Conservation (phyloP, 1,284 basidiomycete genomes). For the Pseudozyma hubeiensis region DNA sequence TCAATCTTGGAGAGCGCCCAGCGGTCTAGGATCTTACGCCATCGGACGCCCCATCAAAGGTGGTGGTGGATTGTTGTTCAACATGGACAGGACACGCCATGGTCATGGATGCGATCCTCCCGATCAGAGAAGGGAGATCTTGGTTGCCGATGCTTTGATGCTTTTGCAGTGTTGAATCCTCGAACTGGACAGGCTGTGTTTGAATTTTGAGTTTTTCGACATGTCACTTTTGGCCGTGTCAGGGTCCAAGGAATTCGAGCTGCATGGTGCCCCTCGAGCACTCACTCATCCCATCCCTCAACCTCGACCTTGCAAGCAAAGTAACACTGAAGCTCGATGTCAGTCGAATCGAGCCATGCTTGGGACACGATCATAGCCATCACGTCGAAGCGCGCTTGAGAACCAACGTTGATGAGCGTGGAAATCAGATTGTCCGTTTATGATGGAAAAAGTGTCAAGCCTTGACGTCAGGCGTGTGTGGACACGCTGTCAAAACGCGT, state of each 20-base stretch:
- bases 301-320: no score
- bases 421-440: no score
- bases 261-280: no score
- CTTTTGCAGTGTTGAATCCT: not conserved
- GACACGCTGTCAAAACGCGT: constrained; percentile 14
- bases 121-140: not conserved
- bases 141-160: no score
- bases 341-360: no score
- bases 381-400: no score
- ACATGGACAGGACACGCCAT: not conserved
- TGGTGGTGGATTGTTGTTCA: not conserved
- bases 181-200: not conserved
- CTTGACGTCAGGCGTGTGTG: not conserved
- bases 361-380: no score
- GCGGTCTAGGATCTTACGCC: not conserved
- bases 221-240: constrained; percentile 26
- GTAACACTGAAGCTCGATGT: no score
- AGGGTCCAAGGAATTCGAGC: not conserved
- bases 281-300: no score
- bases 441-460: no score
- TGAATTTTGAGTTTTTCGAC: constrained; percentile 10
- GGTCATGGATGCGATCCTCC: not conserved
- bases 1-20: constrained; percentile 6
- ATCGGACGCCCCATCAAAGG: not conserved
- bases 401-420: no score